Evolutionary conservation across 1,139 yeast genomes (phyloP).

Genomic region (Tardiomyces blankii): DNA sequence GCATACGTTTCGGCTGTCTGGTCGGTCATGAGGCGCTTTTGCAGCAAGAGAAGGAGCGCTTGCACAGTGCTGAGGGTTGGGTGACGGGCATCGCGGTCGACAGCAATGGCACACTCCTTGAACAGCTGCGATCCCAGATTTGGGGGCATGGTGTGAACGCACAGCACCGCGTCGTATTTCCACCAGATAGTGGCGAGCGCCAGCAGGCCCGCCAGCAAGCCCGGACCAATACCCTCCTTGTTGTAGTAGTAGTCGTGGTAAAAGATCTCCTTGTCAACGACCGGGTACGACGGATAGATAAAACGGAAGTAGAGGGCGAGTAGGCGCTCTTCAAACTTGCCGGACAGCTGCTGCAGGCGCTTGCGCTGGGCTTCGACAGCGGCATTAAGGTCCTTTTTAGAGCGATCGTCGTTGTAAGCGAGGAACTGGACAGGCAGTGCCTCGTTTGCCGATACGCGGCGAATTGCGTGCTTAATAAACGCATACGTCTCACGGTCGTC

Average conservation of each 20-base stretch:
- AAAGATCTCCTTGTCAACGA: conserved; percentile 24
- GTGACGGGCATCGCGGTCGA: conserved; percentile 23
- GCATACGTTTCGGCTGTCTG: conserved; percentile 24
- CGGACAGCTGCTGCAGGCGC: conserved; percentile 14
- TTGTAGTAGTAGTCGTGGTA: conserved; percentile 22
- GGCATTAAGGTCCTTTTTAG: conserved; percentile 5
- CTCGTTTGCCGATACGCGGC: conserved; percentile 17
- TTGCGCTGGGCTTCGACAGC: conserved; percentile 14
- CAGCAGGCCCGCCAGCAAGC: conserved; percentile 24
- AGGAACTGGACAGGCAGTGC: conserved; percentile 20
- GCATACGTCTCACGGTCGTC: conserved; percentile 14
- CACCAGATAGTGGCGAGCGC: conserved; percentile 29
- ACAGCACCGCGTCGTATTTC: conserved; percentile 26
- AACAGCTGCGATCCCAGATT: conserved; percentile 20
- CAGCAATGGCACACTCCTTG: conserved; percentile 21
- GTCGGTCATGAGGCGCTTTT: conserved; percentile 23
- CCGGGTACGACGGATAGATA: conserved; percentile 28
- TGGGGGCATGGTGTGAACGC: conserved; percentile 24
- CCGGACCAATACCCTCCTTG: conserved; percentile 21
- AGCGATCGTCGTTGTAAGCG: conserved; percentile 15
- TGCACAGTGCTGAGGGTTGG: conserved; percentile 36
- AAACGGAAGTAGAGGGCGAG: conserved; percentile 25
- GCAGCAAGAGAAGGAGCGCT: conserved; percentile 28
- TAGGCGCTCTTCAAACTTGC: conserved; percentile 21
- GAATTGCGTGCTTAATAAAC: conserved; percentile 23